phyloP scores from a whole-genome alignment of 2,329 filamentous ascomycete species.

The Penicillium decumbens region DNA sequence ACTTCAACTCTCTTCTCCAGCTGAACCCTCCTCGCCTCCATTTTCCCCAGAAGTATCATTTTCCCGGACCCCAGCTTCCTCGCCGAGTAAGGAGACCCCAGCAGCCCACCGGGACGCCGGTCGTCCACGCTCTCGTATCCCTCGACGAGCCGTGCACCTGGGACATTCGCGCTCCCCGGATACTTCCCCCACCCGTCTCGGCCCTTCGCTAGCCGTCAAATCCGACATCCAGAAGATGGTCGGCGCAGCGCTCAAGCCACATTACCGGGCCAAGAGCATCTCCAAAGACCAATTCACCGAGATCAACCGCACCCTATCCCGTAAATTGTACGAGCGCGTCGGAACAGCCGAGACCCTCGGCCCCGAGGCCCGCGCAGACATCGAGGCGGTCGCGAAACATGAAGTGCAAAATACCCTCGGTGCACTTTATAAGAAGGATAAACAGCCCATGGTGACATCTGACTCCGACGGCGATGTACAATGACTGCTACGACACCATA shows the following conservation, averaged over 20 bases:
- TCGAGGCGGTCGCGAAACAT: slow-evolving; percentile 70
- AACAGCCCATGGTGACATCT: slow-evolving; percentile 17
- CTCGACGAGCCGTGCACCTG: slow-evolving; percentile 19
- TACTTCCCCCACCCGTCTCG: slow-evolving; percentile 61
- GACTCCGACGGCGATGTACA: slow-evolving; percentile 19
- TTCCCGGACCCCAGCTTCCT: slow-evolving; percentile 47
- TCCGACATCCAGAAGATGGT: slow-evolving; percentile 86
- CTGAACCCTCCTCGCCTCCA: slow-evolving; percentile 30
- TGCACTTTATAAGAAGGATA: slow-evolving; percentile 22
- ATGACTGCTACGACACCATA: slow-evolving; percentile 16
- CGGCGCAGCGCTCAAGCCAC: slow-evolving; percentile 71
- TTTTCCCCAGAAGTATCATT: slow-evolving; percentile 72
- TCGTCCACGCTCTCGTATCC: slow-evolving; percentile 24
- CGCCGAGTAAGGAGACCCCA: slow-evolving; percentile 7
- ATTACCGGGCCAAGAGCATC: slow-evolving; percentile 73
- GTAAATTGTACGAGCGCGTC: slow-evolving; percentile 72
- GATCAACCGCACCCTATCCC: slow-evolving; percentile 86
- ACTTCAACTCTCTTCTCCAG: slow-evolving; percentile 32
- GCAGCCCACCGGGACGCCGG: slow-evolving; percentile 9
- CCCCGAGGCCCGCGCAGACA: slow-evolving; percentile 61
- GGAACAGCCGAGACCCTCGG: slow-evolving; percentile 56
- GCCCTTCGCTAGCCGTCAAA: slow-evolving; percentile 76
- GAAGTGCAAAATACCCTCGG: slow-evolving; percentile 74
- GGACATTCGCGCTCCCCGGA: slow-evolving; percentile 50
- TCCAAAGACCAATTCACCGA: slow-evolving; percentile 85